Percentiles rank a stretch among this genome's conserved stretches.
Conservation (phyloP, 1,284 basidiomycete genomes). For the Malassezia obtusa region DNA sequence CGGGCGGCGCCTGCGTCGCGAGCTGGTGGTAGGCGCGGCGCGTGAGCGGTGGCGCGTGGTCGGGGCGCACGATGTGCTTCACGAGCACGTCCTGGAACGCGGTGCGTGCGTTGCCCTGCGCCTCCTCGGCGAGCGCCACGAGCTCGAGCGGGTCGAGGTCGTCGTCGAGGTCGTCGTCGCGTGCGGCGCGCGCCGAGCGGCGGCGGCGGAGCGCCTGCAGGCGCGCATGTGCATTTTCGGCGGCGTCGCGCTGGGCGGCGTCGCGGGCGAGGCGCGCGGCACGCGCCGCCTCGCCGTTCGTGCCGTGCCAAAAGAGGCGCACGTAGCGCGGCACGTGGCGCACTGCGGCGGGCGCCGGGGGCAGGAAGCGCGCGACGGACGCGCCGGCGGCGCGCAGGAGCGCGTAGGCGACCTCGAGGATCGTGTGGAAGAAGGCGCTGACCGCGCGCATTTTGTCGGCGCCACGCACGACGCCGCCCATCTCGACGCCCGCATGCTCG, state of each 20-base stretch:
- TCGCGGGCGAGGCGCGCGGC: conserved; percentile 13
- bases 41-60: conserved; percentile 22
- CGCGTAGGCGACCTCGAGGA: conserved; percentile 6
- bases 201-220: not conserved
- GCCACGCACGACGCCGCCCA: conserved; percentile 9
- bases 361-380: conserved; percentile 12
- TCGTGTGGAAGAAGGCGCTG: not conserved
- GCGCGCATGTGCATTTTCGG: not conserved
- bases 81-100: conserved; percentile 24
- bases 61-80: conserved; percentile 20
- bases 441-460: conserved; percentile 8
- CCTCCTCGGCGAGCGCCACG: conserved; percentile 4
- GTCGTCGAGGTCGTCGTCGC: not conserved
- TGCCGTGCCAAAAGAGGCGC: conserved; percentile 41
- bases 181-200: not conserved
- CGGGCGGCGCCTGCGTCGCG: not conserved
- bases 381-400: conserved; percentile 4
- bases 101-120: not conserved
- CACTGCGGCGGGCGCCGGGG: conserved; percentile 19
- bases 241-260: not conserved
- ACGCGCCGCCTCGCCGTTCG: conserved; percentile 32
- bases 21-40: conserved; percentile 20
- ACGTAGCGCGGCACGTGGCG: conserved; percentile 19
- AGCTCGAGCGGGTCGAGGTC: conserved; percentile 8
- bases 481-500: not conserved